Conservation (phyloP, 768 basidiomycete genomes). For the Exsudoporus frostii region DNA sequence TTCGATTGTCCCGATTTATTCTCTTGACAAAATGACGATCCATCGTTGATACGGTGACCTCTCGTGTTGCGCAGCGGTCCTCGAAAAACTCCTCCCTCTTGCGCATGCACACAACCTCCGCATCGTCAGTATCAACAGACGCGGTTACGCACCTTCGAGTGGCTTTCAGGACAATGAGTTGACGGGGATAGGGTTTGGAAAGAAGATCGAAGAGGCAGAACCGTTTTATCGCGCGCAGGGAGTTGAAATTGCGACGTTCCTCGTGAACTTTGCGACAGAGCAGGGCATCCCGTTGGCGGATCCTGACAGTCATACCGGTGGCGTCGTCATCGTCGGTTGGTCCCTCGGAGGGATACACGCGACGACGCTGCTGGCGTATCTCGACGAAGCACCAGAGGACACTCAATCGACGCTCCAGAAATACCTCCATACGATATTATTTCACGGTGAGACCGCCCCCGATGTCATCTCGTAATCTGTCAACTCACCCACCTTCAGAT, state of each 20-base stretch:
- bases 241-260: constrained; percentile 18
- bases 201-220: constrained; percentile 16
- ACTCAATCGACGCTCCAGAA: constrained; percentile 6
- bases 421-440: constrained; percentile 20
- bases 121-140: constrained; percentile 25
- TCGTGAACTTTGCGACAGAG: constrained; percentile 12
- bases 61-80: background rate
- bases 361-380: constrained; percentile 11
- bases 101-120: constrained; percentile 21
- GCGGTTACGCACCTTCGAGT: constrained; percentile 28
- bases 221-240: constrained; percentile 16
- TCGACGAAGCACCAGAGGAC: constrained; percentile 8
- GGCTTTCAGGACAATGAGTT: constrained; percentile 16
- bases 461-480: background rate
- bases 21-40: background rate
- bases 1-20: background rate
- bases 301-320: background rate
- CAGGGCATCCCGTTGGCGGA: constrained; percentile 16
- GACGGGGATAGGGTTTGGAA: constrained; percentile 6
- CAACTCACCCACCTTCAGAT: constrained; percentile 2
- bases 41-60: background rate
- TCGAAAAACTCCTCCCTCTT: constrained; percentile 22
- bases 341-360: constrained; percentile 16
- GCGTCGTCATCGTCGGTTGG: constrained; percentile 20
- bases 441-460: constrained; percentile 11